phyloP scores from a whole-genome alignment of 1,284 basidiomycete species.

The Hortiboletus rubellus region DNA sequence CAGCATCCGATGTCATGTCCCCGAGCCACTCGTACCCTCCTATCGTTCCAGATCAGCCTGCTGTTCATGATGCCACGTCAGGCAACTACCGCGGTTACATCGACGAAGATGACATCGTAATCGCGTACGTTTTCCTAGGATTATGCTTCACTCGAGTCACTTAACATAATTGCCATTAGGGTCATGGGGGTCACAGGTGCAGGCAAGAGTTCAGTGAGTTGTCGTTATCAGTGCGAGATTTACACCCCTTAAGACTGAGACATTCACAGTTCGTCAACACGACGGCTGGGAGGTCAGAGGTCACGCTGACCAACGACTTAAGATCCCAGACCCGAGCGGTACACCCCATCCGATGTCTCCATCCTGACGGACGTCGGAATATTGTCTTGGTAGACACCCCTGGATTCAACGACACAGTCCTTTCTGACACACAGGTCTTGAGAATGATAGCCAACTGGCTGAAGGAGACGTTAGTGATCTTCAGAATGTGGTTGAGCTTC shows the following conservation, averaged over 20 bases:
- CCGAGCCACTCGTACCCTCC: background rate
- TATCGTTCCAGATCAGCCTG: background rate
- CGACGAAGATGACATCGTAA: conserved; percentile 10
- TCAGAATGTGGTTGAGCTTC: background rate
- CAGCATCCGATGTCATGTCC: background rate
- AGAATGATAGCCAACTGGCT: conserved; percentile 24
- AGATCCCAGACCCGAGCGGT: conserved; percentile 11
- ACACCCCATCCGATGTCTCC: conserved; percentile 15
- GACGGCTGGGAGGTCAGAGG: conserved; percentile 9
- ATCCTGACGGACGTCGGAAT: conserved; percentile 16
- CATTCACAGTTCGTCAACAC: conserved; percentile 22
- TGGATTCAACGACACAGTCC: conserved; percentile 24
- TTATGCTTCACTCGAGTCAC: background rate
- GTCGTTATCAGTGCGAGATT: background rate
- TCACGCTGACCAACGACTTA: background rate
- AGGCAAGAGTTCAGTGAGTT: conserved; percentile 41
- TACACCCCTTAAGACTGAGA: background rate
- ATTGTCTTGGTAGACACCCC: conserved; percentile 30
- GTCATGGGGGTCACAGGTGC: conserved; percentile 43
- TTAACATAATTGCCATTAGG: conserved; percentile 16
- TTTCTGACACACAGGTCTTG: conserved; percentile 19
- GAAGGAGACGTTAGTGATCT: conserved; percentile 20
- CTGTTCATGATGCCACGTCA: background rate
- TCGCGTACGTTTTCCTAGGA: conserved; percentile 15
- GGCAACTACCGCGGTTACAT: background rate